Evolutionary conservation across 192 early-diverging fungal species (phyloP).

Genomic region (Coemansia sp.): DNA sequence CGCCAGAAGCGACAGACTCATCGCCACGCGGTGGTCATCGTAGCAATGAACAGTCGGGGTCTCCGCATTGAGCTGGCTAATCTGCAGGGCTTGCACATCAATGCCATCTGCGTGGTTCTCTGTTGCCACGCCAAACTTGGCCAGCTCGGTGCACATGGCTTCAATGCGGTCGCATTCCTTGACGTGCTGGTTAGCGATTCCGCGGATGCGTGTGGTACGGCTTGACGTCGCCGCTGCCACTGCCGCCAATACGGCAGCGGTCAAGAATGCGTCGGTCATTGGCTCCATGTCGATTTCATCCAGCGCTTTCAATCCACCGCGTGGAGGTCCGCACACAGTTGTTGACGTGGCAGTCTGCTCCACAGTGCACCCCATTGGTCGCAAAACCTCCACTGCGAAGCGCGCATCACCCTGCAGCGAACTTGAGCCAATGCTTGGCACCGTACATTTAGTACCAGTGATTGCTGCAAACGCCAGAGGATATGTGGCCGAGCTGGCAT

Average conservation of each 20-base stretch:
- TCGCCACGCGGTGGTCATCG: constrained; percentile 97
- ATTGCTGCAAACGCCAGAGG: constrained; percentile 96
- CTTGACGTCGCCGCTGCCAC: constrained; percentile 63
- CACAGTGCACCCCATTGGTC: constrained; percentile 90
- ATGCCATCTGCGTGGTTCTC: constrained; percentile 89
- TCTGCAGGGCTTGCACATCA: constrained; percentile 69
- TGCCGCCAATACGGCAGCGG: constrained; percentile 88
- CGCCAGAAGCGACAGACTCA: constrained; percentile 89
- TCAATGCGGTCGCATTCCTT: constrained; percentile 98
- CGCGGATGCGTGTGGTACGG: constrained; percentile 78
- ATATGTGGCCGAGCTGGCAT: constrained; percentile 96
- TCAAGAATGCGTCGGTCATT: constrained; percentile 99
- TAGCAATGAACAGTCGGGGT: constrained; percentile 81
- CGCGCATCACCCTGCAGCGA: constrained; percentile 91
- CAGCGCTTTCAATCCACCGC: constrained; percentile 68
- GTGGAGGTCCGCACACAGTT: constrained; percentile 82
- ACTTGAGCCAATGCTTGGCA: constrained; percentile 89
- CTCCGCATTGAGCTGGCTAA: constrained; percentile 50
- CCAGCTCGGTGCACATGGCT: constrained; percentile 92
- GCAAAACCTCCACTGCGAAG: constrained; percentile 87
- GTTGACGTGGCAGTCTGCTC: constrained; percentile 86
- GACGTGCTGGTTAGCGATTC: constrained; percentile 96
- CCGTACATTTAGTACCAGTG: constrained; percentile 82
- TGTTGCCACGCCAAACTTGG: constrained; percentile 81
- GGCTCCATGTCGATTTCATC: constrained; percentile 92